Conservation (phyloP, 176 grass and related monocot genomes). For the Lolium perenne region DNA sequence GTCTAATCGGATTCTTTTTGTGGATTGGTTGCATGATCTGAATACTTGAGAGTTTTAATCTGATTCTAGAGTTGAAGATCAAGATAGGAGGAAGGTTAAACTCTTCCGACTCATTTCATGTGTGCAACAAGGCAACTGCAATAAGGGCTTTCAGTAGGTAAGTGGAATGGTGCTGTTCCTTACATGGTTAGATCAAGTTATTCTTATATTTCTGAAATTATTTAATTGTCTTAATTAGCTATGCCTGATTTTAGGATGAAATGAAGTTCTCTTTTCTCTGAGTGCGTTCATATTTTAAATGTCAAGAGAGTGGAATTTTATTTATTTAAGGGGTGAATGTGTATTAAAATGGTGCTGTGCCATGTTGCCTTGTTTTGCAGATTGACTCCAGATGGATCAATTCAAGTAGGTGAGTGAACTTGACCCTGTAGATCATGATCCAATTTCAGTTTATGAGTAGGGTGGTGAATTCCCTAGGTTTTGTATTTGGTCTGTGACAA, state of each 20-base stretch:
- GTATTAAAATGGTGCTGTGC: neutral
- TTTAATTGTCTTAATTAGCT: conserved; percentile 16
- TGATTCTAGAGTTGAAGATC: conserved; percentile 59
- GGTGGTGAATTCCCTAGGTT: conserved; percentile 41
- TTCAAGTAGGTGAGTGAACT: conserved; percentile 61
- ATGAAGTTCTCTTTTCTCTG: conserved; percentile 11
- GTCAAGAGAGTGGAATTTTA: neutral
- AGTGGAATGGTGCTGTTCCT: conserved; percentile 10
- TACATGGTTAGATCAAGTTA: neutral
- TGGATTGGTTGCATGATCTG: conserved; percentile 56
- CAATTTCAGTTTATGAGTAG: conserved; percentile 40
- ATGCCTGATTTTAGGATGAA: conserved; percentile 22
- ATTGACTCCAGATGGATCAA: conserved; percentile 44
- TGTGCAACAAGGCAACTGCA: conserved; percentile 29
- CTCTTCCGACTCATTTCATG: conserved; percentile 26
- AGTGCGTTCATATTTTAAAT: conserved; percentile 15
- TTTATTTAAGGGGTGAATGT: conserved; percentile 5
- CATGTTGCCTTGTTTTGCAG: conserved; percentile 45
- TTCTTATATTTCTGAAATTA: neutral
- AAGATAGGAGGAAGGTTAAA: conserved; percentile 28
- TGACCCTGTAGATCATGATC: conserved; percentile 33
- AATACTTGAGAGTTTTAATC: conserved; percentile 57
- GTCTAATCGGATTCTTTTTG: conserved; percentile 42
- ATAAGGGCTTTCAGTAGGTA: conserved; percentile 36
- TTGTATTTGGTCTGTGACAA: conserved; percentile 36